phyloP scores from a whole-genome alignment of 192 early-diverging fungal genomes.

The Backusella westeae region DNA sequence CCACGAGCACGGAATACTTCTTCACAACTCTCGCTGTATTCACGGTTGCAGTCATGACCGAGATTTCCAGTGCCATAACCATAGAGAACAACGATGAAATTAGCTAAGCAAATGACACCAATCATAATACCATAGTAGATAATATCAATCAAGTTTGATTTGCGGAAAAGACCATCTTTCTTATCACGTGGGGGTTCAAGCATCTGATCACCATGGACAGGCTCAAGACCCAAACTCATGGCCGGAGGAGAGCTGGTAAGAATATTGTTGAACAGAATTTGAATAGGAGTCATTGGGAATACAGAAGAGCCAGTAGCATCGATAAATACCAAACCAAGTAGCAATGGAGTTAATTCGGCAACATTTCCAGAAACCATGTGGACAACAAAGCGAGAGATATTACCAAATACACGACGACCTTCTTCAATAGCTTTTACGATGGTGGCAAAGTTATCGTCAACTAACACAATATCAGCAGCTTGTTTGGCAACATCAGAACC shows the following conservation, averaged over 20 bases:
- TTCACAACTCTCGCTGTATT: conserved; percentile 52
- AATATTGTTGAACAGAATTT: conserved; percentile 81
- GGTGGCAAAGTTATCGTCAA: conserved; percentile 80
- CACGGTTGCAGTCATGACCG: conserved; percentile 57
- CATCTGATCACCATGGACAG: conserved; percentile 63
- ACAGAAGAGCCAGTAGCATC: conserved; percentile 57
- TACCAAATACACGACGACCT: conserved; percentile 78
- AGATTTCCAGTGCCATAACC: conserved; percentile 60
- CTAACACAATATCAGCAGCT: conserved; percentile 87
- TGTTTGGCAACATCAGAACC: conserved; percentile 94
- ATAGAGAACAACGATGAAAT: conserved; percentile 65
- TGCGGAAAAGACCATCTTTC: conserved; percentile 65
- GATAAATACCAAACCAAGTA: conserved; percentile 73
- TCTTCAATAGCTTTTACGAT: conserved; percentile 77
- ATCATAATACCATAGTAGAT: conserved; percentile 65
- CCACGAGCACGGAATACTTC: conserved; percentile 70
- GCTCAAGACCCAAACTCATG: conserved; percentile 74
- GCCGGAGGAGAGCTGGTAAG: conserved; percentile 79
- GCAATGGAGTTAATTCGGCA: conserved; percentile 68
- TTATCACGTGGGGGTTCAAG: conserved; percentile 63
- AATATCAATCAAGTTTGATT: conserved; percentile 64
- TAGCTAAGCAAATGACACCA: conserved; percentile 58
- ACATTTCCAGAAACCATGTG: conserved; percentile 77
- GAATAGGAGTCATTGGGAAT: conserved; percentile 77
- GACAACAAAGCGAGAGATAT: conserved; percentile 71